Evolutionary conservation across 345 rosid species (phyloP), one percentile per base, ranked within the genome.

Genomic region (Gossypium turneri): DNA sequence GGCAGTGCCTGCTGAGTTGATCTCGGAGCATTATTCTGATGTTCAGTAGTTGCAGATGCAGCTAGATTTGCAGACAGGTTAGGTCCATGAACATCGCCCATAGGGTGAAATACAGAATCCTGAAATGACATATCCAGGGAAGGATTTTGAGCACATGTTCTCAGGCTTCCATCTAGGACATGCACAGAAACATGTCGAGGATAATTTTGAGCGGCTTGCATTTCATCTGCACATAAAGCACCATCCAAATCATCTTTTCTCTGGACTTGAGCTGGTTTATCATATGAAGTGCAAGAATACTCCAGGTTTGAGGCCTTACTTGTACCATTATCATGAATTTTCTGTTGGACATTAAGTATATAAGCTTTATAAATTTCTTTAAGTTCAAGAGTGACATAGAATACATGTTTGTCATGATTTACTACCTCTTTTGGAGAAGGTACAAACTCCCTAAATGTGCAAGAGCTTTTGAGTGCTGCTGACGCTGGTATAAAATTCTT

Each of bases 151-250:
- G 79, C 68, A 78, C 83, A 84, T 34, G 79, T 73, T 69, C 85
- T 82, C 19, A 60, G 69, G 74, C 82, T 90, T 63, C 89, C 93
- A 67, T 92, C 90, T 77, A 89, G 56, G 64, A 84, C 85, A 60
- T 86, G 91, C 70, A 87, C 89, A 4, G 89, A 79, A 29, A 87
- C 88, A 75, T 87, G 92, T 84, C 86, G 85, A 50, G 98, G 97
- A 78, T 83, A 89, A 86, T 74, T 86, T 62, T 86, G 91, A 77
- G 82, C 74, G 69, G 83, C 76, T 81, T 87, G 88, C 80, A 80
- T 78, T 75, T 85, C 84, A 76, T 86, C 88, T 24, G 75, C 59
- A 44, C 75, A 82, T 76, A 77, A 55, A 29, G 78, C 77, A 57
- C 73, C 80, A 62, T 58, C 81, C 17, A 56, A 66, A 53, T 78